Percentiles rank a stretch among this genome's conserved stretches.
Evolutionary conservation across 202 grass and related monocot species (phyloP).

Genomic region (Carex arenaria): DNA sequence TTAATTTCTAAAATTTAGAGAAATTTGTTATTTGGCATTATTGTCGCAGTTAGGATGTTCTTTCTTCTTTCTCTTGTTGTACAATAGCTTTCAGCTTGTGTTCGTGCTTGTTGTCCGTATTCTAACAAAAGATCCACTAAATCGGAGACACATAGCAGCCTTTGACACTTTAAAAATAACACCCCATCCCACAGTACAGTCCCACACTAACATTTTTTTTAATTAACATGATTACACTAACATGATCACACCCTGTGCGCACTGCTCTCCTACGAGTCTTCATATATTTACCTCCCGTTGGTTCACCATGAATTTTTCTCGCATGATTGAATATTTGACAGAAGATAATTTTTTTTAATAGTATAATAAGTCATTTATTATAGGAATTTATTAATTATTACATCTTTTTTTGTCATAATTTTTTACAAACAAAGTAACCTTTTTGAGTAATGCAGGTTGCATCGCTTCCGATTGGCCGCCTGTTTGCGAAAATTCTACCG

Average conservation of each 20-base stretch:
- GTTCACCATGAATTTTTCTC: not conserved
- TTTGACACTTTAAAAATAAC: not conserved
- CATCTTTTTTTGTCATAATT: not conserved
- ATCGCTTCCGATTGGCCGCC: conserved; percentile 35
- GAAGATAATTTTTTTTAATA: too few species aligned
- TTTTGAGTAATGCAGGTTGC: conserved; percentile 30
- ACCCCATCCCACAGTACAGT: not conserved
- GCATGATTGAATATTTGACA: not conserved
- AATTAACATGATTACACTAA: not conserved
- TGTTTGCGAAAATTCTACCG: conserved; percentile 36
- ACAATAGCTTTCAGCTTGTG: not conserved
- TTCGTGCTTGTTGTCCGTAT: not conserved
- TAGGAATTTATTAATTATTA: not conserved
- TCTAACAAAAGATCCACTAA: not conserved
- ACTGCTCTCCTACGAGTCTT: not conserved
- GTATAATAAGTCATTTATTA: not conserved
- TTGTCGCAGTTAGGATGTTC: not conserved
- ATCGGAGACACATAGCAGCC: not conserved
- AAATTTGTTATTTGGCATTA: not conserved
- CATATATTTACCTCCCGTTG: not conserved
- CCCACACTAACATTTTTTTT: too few species aligned
- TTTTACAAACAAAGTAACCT: not conserved
- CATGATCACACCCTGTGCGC: not conserved
- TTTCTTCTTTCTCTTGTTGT: not conserved
- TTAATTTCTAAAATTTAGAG: not conserved